Evolutionary conservation across 129 eudicot genomes (phyloP), one percentile per base, ranked within the genome.

Genomic region (Lactuca saligna): DNA sequence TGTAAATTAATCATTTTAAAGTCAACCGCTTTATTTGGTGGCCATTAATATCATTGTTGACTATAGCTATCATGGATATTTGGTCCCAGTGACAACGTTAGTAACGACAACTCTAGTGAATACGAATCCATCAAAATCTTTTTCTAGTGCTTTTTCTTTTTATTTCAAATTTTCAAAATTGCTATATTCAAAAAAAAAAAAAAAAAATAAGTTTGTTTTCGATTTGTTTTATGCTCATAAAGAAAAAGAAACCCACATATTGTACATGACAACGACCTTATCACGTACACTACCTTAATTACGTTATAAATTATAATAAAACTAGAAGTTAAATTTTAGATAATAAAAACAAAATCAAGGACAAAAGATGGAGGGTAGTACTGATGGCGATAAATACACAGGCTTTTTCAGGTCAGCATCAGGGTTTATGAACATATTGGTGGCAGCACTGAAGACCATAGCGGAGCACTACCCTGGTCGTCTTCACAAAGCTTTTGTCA

Each of bases 401-500:
- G 99, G 99, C 93, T 85, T 89, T 89, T 87, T 84, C 93, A 89
- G 97, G 54, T 94, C 99, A 69, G 99, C 90, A 8, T 82, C 99
- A 83, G 96, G 91, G 82, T 94, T 94, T 74, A 87, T 94, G 97
- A 94, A 89, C 80, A 65, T 89, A 76, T 75, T 89, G 73, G 79
- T 94, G 75, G 83, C 87, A 61, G 82, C 96, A 73, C 83, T 94
- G 68, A 94, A 89, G 86, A 89, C 82, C 17, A 63, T 90, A 61
- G 88, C 83, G 29, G 99, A 94, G 61, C 86, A 87, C 66, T 94
- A 94, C 57, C 97, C 99, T 39, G 90, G 86, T 17, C 83, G 97
- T 17, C 87, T 94, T 73, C 96, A 83, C 69, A 89, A 72, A 77
- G 88, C 96, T 16, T 94, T 89, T 83, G 87, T 89, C 79, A 90